phyloP scores from a whole-genome alignment of 768 basidiomycete species.

The Amanita polypyramis region DNA sequence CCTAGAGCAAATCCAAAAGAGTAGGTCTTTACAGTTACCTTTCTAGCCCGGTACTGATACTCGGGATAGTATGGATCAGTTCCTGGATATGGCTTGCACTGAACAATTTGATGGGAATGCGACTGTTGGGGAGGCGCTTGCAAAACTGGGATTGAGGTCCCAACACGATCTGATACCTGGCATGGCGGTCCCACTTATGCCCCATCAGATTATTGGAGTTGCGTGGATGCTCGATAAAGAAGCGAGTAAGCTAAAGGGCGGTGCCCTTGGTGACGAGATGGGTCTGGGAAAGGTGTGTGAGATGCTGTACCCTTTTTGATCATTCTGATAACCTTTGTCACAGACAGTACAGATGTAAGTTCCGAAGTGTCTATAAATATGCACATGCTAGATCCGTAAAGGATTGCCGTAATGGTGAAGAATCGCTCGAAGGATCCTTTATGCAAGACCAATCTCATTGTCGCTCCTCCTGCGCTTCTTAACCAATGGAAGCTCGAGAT shows the following conservation, averaged over 20 bases:
- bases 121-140: slow-evolving; percentile 45
- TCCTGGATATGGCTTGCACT: slow-evolving; percentile 43
- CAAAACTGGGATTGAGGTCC: slow-evolving; percentile 37
- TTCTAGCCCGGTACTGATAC: neutral
- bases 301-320: slow-evolving; percentile 1
- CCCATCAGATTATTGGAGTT: slow-evolving; percentile 57
- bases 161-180: slow-evolving; percentile 42
- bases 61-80: slow-evolving; percentile 36
- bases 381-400: slow-evolving; percentile 11
- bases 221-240: slow-evolving; percentile 54
- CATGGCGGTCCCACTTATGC: slow-evolving; percentile 52
- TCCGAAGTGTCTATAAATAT: neutral
- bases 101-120: slow-evolving; percentile 50
- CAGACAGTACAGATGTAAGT: slow-evolving; percentile 41
- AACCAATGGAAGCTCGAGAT: slow-evolving; percentile 59
- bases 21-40: slow-evolving; percentile 21
- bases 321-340: neutral
- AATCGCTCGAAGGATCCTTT: slow-evolving; percentile 39
- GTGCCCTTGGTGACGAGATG: slow-evolving; percentile 43
- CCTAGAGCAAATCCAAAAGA: slow-evolving; percentile 39
- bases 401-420: slow-evolving; percentile 49
- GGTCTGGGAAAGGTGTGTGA: slow-evolving; percentile 49
- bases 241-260: slow-evolving; percentile 29
- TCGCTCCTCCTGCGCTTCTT: slow-evolving; percentile 56
- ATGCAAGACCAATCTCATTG: slow-evolving; percentile 56